Conservation (phyloP, 495 filamentous ascomycete species). For the Ramalina intermedia region DNA sequence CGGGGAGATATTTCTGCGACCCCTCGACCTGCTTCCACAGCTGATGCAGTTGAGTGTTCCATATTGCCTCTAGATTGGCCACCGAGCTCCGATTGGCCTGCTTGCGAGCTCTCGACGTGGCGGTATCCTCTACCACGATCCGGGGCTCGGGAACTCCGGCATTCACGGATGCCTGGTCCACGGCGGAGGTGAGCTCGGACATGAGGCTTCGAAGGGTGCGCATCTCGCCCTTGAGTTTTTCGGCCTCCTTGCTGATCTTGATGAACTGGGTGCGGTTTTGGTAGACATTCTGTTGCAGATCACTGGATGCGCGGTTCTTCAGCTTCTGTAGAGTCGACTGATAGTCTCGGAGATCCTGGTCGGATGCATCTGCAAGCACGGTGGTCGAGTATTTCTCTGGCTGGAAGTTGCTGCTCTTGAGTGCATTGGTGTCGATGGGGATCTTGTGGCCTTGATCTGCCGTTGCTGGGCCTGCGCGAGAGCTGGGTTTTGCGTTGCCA, state of each 20-base stretch:
- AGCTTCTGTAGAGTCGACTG: slow-evolving; percentile 61
- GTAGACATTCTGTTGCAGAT: slow-evolving; percentile 92
- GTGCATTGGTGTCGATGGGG: slow-evolving; percentile 51
- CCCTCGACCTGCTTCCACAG: slow-evolving; percentile 94
- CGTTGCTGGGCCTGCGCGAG: slow-evolving; percentile 27
- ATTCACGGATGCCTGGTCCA: slow-evolving; percentile 51
- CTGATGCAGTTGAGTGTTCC: slow-evolving; percentile 66
- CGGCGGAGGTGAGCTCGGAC: slow-evolving; percentile 69
- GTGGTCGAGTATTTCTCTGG: slow-evolving; percentile 38
- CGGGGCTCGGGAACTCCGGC: slow-evolving; percentile 19
- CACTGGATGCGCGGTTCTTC: slow-evolving; percentile 67
- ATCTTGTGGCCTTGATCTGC: slow-evolving; percentile 27
- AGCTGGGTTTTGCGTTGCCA: slow-evolving; percentile 30
- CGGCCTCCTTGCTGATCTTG: slow-evolving; percentile 96
- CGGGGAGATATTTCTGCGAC: slow-evolving; percentile 90
- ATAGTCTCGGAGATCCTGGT: slow-evolving; percentile 79
- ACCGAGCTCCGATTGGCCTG: slow-evolving; percentile 45
- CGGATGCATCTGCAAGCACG: slow-evolving; percentile 72
- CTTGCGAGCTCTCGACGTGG: slow-evolving; percentile 28
- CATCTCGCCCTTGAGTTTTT: slow-evolving; percentile 96
- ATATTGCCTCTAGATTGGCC: slow-evolving; percentile 88
- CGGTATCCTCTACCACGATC: slow-evolving; percentile 22
- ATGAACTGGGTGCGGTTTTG: slow-evolving; percentile 98
- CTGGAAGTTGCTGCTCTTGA: slow-evolving; percentile 67
- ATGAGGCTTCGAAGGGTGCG: slow-evolving; percentile 73